Percentiles rank a stretch among this genome's conserved stretches.
Evolutionary conservation across 2,329 filamentous ascomycete species (phyloP).

Genomic region (Colletotrichum camelliae): DNA sequence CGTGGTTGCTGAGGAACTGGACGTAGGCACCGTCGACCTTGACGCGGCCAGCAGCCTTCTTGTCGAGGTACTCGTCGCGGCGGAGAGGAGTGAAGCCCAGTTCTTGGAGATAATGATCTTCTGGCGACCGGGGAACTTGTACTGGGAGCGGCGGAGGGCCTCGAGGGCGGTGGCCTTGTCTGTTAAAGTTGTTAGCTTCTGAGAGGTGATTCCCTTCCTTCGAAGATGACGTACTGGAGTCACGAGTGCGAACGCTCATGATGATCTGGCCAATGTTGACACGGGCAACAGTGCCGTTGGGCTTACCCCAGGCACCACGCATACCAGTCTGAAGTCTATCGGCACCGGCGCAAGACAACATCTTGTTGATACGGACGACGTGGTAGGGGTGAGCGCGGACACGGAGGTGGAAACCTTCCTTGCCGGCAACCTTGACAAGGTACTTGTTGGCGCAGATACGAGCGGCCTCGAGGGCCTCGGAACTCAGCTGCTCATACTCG

Average conservation of each 20-base stretch:
- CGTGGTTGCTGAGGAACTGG: constrained; percentile 97
- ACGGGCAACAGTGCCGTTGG: constrained; percentile 97
- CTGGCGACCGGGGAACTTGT: constrained; percentile 99
- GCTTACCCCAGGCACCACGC: constrained; percentile 99
- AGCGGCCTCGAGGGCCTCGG: constrained; percentile 98
- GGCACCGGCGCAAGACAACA: constrained; percentile 99
- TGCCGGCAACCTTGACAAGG: constrained; percentile 74
- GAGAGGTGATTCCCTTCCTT: background rate
- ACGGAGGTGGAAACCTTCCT: constrained; percentile 77
- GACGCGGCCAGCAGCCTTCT: constrained; percentile 91
- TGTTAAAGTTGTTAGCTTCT: constrained; percentile 41
- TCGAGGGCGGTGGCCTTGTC: constrained; percentile 94
- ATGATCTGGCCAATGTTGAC: constrained; percentile 99
- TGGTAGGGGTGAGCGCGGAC: constrained; percentile 97
- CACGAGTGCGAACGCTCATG: constrained; percentile 95
- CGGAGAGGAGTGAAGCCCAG: constrained; percentile 99
- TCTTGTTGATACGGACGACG: constrained; percentile 99
- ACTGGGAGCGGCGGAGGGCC: constrained; percentile 98
- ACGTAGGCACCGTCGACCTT: constrained; percentile 99
- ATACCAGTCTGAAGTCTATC: constrained; percentile 99
- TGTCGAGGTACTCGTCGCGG: constrained; percentile 95
- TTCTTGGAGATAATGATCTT: constrained; percentile 99
- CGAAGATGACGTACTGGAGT: constrained; percentile 71
- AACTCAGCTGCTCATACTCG: constrained; percentile 99
- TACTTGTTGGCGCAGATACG: constrained; percentile 99